phyloP scores from a whole-genome alignment of 768 basidiomycete species.

The Tylopilus intermedius region DNA sequence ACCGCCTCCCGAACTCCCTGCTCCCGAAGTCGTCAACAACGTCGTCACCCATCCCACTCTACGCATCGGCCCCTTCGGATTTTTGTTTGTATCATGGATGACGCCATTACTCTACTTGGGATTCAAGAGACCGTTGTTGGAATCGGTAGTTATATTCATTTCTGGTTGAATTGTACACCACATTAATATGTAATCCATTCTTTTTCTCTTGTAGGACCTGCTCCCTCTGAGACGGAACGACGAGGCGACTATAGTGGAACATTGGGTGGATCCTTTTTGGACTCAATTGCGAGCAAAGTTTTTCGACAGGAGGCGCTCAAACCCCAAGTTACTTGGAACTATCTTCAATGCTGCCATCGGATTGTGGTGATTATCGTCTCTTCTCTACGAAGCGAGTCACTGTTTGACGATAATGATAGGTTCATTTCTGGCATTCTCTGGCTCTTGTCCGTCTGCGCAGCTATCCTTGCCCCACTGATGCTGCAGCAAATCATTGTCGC shows the following conservation, averaged over 20 bases:
- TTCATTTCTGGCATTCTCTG: constrained; percentile 26
- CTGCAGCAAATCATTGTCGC: constrained; percentile 28
- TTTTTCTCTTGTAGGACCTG: constrained; percentile 18
- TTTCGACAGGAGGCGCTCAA: constrained; percentile 13
- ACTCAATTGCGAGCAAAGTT: constrained; percentile 16
- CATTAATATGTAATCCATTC: constrained; percentile 13
- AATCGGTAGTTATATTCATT: constrained; percentile 28
- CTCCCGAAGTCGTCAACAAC: constrained; percentile 15
- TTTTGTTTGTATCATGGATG: constrained; percentile 26
- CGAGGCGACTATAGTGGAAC: constrained; percentile 22
- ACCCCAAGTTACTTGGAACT: constrained; percentile 15
- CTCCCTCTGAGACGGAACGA: constrained; percentile 25
- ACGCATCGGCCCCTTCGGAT: constrained; percentile 8
- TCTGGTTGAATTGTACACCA: constrained; percentile 21
- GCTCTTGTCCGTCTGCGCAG: constrained; percentile 22
- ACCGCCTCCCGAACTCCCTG: constrained; percentile 14
- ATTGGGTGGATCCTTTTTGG: constrained; percentile 25
- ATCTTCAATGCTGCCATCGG: constrained; percentile 15
- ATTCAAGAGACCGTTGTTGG: constrained; percentile 25
- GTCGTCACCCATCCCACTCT: constrained; percentile 20
- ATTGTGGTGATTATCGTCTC: constrained; percentile 12
- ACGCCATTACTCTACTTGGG: constrained; percentile 24
- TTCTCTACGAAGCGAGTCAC: not conserved
- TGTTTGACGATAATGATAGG: constrained; percentile 10
- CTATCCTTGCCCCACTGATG: constrained; percentile 22